Conservation (phyloP, 352 stramenopile species). For the Phytophthora macrochlamydospora region DNA sequence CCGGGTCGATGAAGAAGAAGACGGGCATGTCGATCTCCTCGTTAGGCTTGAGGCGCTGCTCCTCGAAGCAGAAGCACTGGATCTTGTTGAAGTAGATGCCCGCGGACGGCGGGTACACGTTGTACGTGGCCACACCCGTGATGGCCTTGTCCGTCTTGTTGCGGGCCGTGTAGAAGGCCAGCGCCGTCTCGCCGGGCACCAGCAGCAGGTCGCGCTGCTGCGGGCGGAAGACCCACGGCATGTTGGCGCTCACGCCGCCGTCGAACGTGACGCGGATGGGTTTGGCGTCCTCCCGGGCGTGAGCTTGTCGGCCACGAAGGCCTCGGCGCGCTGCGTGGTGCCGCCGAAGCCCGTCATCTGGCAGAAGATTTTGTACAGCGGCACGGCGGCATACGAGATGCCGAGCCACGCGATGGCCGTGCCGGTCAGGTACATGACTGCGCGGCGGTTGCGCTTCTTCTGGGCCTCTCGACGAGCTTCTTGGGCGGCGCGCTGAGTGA, state of each 20-base stretch:
- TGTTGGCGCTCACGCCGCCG: slow-evolving; percentile 92
- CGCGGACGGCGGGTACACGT: slow-evolving; percentile 97
- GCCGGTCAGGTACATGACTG: slow-evolving; percentile 94
- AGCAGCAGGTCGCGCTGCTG: slow-evolving; percentile 93
- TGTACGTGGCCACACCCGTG: slow-evolving; percentile 99
- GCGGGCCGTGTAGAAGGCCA: slow-evolving; percentile 98
- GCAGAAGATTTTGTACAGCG: slow-evolving; percentile 99
- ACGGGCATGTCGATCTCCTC: slow-evolving; percentile 99
- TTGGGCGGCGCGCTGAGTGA: slow-evolving; percentile 55
- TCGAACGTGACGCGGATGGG: slow-evolving; percentile 98
- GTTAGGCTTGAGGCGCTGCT: slow-evolving; percentile 96
- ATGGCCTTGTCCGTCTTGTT: slow-evolving; percentile 98
- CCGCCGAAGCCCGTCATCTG: slow-evolving; percentile 97
- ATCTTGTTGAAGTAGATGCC: slow-evolving; percentile 99
- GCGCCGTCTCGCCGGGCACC: slow-evolving; percentile 97
- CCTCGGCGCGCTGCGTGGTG: slow-evolving; percentile 88
- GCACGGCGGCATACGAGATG: slow-evolving; percentile 96
- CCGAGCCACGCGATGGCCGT: slow-evolving; percentile 94
- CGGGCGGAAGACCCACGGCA: slow-evolving; percentile 98
- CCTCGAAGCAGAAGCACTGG: slow-evolving; percentile 99
- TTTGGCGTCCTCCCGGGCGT: slow-evolving; percentile 91
- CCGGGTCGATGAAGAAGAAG: slow-evolving; percentile 99
- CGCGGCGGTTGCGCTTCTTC: slow-evolving; percentile 90
- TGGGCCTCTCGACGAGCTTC: slow-evolving; percentile 53
- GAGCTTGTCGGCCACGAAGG: slow-evolving; percentile 84